Percentiles rank a stretch among this genome's conserved stretches.
These are phyloP conservation scores for Pichia cephalocereana DNA, from an alignment of 805 yeast genomes.

Conservation along the genomic window DNA sequence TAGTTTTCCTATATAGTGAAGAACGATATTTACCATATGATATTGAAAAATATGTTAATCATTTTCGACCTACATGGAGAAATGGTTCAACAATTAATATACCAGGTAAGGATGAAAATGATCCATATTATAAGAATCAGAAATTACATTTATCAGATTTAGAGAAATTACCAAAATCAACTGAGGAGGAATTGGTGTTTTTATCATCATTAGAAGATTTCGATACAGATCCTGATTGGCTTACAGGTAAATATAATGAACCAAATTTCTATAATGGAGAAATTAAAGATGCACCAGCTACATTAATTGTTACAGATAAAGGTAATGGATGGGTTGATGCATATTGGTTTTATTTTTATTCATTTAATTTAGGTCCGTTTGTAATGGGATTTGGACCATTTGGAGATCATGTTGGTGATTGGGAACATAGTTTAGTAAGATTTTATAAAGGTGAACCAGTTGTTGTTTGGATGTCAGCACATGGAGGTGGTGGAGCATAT, in stretches of 20 bases:
- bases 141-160: conserved; percentile 23
- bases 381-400: conserved; percentile 98
- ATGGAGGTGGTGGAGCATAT: conserved; percentile 94
- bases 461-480: conserved; percentile 94
- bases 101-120: conserved; percentile 13
- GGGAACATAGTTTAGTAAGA: conserved; percentile 92
- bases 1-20: conserved; percentile 81
- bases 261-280: conserved; percentile 69
- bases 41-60: conserved; percentile 53
- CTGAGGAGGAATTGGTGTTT: conserved; percentile 32
- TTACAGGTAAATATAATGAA: conserved; percentile 59
- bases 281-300: conserved; percentile 69
- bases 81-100: conserved; percentile 36
- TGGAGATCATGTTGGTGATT: conserved; percentile 95
- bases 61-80: conserved; percentile 49
- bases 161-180: conserved; percentile 26
- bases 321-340: conserved; percentile 95
- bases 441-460: conserved; percentile 74
- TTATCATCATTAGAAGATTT: conserved; percentile 67
- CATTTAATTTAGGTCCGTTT: conserved; percentile 90
- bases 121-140: conserved; percentile 8
- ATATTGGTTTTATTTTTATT: conserved; percentile 92
- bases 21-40: conserved; percentile 83
- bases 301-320: conserved; percentile 76
- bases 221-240: conserved; percentile 68